Evolutionary conservation across 2,329 filamentous ascomycete species (phyloP).

Genomic region (Neocucurbitaria cava): DNA sequence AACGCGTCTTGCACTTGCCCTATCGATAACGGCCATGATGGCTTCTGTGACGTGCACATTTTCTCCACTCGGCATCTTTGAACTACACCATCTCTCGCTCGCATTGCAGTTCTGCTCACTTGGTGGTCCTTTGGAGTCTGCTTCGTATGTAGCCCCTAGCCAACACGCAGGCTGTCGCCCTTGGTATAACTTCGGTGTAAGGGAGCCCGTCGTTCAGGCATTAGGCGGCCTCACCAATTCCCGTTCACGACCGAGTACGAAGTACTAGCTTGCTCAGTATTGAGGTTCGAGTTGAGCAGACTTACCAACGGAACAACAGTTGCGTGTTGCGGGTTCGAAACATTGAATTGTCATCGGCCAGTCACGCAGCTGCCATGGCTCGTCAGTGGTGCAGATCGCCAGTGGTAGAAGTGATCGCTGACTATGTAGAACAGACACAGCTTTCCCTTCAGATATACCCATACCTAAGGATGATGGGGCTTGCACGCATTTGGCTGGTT

Average conservation of each 20-base stretch:
- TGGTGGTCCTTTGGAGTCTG: neutral
- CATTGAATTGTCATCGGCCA: neutral
- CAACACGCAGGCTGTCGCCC: neutral
- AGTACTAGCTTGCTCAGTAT: neutral
- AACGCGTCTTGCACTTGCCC: neutral
- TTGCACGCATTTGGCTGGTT: conserved; percentile 46
- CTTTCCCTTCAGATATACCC: conserved; percentile 47
- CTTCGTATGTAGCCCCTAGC: neutral
- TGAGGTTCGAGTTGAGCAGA: neutral
- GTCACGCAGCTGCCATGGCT: conserved; percentile 19
- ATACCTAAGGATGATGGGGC: conserved; percentile 51
- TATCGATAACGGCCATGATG: conserved; percentile 1
- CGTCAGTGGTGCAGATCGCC: conserved; percentile 20
- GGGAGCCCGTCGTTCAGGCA: neutral
- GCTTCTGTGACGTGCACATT: neutral
- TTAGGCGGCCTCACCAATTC: neutral
- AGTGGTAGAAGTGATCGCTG: conserved; percentile 13
- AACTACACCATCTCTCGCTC: neutral
- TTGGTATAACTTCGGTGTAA: neutral
- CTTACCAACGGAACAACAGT: neutral
- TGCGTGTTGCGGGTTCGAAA: neutral
- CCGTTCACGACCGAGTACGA: neutral
- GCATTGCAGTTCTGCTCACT: neutral
- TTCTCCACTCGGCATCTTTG: neutral
- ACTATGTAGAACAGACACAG: conserved; percentile 27